Evolutionary conservation across 2,329 filamentous ascomycete genomes (phyloP), one percentile per base, ranked within the genome.

Genomic region (Monosporascus sp.): DNA sequence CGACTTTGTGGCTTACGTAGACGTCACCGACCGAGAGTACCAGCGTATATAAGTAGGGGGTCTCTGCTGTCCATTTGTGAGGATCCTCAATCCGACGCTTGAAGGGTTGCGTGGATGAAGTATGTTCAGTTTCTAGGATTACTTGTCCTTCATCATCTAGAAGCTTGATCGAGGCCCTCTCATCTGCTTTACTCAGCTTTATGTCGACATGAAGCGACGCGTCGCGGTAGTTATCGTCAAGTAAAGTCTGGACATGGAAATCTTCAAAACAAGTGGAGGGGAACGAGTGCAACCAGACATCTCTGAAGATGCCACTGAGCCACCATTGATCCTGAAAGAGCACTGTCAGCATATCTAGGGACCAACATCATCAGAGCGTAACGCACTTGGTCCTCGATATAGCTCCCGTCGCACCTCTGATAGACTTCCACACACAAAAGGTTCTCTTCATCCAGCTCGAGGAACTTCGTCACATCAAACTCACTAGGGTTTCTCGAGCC

Each of bases 401-500:
- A 89, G 20, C 80, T 84, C 3, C 85, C 87, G 62, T 90, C 84
- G 36, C 82, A 89, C 60, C 82, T 82, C 65, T 90, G 85, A 56
- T 90, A 90, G 0, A 90, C 86, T 49, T 83, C 77, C 0, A 90
- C 85, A 2, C 79, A 79, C 2, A 90, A 65, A 1, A 71, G 73
- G 56, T 88, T 89, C 46, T 74, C 68, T 1, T 67, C 65, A 5
- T 68, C 63, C 3, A 68, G 41, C 1, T 70, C 65, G 2, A 89
- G 69, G 34, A 75, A 68, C 0, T 70, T 58, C 0, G 85, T 84
- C 6, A 91, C 74, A 57, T 90, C 87, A 57, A 90, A 91, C 57
- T 90, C 88, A 27, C 81, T 81, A 0, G 88, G 83, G 55, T 90
- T 90, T 20, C 88, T 76, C 5, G 83, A 83, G 1, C 87, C 88